Base-by-base conservation (phyloP, 2,329 filamentous ascomycete species). In the Xylariaceae sp. region DNA sequence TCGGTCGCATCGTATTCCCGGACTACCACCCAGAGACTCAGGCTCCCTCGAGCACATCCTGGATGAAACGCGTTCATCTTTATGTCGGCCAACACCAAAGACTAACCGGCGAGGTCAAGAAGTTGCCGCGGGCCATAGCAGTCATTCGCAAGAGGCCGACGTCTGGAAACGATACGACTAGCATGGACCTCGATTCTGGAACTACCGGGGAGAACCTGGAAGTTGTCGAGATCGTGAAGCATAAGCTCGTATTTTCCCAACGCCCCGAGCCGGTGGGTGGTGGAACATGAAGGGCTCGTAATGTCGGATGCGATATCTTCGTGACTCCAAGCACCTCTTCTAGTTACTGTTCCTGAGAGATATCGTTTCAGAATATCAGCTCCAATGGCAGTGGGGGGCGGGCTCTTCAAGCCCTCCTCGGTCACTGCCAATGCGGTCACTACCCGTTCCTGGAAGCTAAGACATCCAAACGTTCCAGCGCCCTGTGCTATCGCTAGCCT, bases 51-150 rank as follows among this genome's bases (percentile, higher is more conserved):
- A 72, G 76, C 47, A 80, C 75, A 0, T 73, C 72, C 8, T 95
- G 89, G 89, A 94, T 90, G 84, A 93, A 88, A 61, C 72, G 77
- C 22, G 87, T 90, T 18, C 85, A 94, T 53, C 64, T 96, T 31
- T 94, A 90, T 54, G 75, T 96, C 4, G 92, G 90, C 5, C 76
- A 81, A 52, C 83, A 95, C 56, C 92, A 96, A 63, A 74, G 89
- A 39, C 72, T 96, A 53, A 84, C 79, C 1, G 92, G 92, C 3
- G 88, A 96, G 58, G 79, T 94, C 31, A 94, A 88, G 68, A 94
- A 88, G 60, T 62, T 96, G 31, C 72, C 74, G 5, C 83, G 76
- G 51, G 80, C 89, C 3, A 55, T 95, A 45, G 92, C 82, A 4
- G 67, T 96, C n/a, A 68, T 96, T 16, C 72, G 78, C 42, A 76